Percentiles rank a stretch among this genome's conserved stretches.
These are phyloP conservation scores for Teunomyces atbi DNA, from an alignment of 805 yeast species.

Conservation along the genomic window DNA sequence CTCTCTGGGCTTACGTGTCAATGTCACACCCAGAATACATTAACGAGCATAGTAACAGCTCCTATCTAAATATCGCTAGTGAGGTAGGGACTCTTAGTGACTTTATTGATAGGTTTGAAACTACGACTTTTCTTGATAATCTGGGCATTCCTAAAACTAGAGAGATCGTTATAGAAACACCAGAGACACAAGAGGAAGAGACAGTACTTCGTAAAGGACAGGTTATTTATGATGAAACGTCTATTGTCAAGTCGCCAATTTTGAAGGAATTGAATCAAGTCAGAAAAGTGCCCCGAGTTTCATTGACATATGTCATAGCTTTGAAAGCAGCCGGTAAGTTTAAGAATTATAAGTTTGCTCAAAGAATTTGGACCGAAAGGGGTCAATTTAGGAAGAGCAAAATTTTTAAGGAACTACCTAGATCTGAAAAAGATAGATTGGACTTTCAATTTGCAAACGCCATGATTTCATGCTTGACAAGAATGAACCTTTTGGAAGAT, in stretches of 20 bases:
- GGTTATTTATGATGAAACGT: conserved; percentile 1
- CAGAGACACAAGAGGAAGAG: not conserved
- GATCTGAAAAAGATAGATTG: conserved; percentile 36
- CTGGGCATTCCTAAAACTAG: conserved; percentile 17
- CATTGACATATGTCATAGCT: conserved; percentile 57
- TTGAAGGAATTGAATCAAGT: conserved; percentile 9
- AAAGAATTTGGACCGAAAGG: conserved; percentile 72
- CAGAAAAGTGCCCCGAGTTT: conserved; percentile 24
- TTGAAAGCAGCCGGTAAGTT: conserved; percentile 63
- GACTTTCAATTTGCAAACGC: conserved; percentile 72
- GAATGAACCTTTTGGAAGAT: conserved; percentile 57
- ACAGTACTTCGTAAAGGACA: not conserved
- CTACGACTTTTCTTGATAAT: conserved; percentile 27
- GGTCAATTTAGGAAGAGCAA: conserved; percentile 64
- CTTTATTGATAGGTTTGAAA: conserved; percentile 32
- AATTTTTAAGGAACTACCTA: conserved; percentile 43
- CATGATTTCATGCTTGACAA: conserved; percentile 61
- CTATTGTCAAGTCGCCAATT: conserved; percentile 21
- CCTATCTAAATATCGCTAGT: conserved; percentile 51
- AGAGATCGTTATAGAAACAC: not conserved
- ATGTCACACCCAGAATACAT: conserved; percentile 44
- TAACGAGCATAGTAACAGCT: conserved; percentile 42
- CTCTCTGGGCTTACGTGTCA: conserved; percentile 62
- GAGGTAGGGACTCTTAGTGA: conserved; percentile 32
- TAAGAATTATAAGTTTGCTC: conserved; percentile 57